Conservation (phyloP, 179 eudicot species). For the Carnegiea gigantea region DNA sequence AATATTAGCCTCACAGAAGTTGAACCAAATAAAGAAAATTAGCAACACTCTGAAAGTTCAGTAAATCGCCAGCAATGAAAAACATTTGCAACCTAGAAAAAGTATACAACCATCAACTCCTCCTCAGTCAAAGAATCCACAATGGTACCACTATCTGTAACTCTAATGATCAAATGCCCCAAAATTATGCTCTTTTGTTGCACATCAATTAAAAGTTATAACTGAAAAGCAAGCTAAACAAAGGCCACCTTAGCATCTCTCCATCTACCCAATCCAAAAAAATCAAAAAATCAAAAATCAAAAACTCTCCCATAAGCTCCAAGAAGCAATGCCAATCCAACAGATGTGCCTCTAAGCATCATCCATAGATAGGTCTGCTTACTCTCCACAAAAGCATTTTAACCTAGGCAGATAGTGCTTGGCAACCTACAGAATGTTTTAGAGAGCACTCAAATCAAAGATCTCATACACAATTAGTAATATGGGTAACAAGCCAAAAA, state of each 20-base stretch:
- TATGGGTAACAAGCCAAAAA: too few relatives aligned
- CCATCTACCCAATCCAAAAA: background rate
- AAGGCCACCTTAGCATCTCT: background rate
- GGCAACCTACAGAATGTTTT: too few relatives aligned
- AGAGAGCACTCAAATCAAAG: too few relatives aligned
- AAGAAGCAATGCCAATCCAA: background rate
- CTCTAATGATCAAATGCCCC: background rate
- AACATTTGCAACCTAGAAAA: too few relatives aligned
- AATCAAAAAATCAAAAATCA: background rate
- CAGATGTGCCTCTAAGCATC: background rate
- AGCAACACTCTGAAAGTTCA: too few relatives aligned
- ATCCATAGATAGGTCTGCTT: background rate
- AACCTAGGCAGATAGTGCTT: too few relatives aligned
- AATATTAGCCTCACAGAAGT: too few relatives aligned
- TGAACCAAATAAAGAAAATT: too few relatives aligned
- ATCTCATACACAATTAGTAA: too few relatives aligned
- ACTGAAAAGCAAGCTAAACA: background rate
- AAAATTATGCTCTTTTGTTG: background rate
- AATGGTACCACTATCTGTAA: background rate
- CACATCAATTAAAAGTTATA: background rate
- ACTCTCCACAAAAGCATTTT: too few relatives aligned
- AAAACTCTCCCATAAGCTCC: background rate
- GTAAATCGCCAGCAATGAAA: too few relatives aligned
- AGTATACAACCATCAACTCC: too few relatives aligned
- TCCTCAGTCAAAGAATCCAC: background rate